Evolutionary conservation across 768 basidiomycete genomes (phyloP).

Genomic region (Psilocybe cubensis): DNA sequence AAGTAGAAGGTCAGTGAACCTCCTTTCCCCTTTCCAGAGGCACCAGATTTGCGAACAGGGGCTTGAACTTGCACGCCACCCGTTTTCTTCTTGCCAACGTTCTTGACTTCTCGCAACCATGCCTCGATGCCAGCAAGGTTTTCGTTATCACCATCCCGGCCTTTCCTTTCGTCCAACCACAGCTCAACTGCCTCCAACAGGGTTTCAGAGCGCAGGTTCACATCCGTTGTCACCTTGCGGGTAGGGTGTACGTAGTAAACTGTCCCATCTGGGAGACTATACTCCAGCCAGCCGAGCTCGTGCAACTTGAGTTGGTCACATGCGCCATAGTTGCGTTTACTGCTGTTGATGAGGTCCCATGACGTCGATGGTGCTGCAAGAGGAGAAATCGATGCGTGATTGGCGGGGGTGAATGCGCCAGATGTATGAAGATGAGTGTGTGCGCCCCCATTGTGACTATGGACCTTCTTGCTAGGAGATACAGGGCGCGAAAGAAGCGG

Average conservation of each 20-base stretch:
- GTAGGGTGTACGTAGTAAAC: constrained; percentile 73
- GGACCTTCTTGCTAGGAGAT: constrained; percentile 18
- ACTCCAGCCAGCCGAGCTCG: constrained; percentile 75
- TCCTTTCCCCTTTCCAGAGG: constrained; percentile 28
- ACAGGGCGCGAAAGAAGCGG: constrained; percentile 21
- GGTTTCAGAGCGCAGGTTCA: constrained; percentile 59
- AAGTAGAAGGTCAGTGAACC: constrained; percentile 30
- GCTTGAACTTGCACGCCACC: constrained; percentile 1
- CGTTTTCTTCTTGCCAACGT: neutral
- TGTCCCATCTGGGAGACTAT: constrained; percentile 72
- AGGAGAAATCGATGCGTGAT: constrained; percentile 19
- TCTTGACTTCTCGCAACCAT: constrained; percentile 55
- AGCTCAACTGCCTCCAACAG: constrained; percentile 51
- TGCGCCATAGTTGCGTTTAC: neutral
- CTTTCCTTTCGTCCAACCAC: constrained; percentile 45
- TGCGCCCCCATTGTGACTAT: constrained; percentile 1
- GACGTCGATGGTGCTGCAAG: constrained; percentile 15
- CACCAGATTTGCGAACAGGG: constrained; percentile 1
- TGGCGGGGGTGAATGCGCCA: constrained; percentile 4
- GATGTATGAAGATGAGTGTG: constrained; percentile 3
- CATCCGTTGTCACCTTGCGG: constrained; percentile 67
- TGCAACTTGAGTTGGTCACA: constrained; percentile 38
- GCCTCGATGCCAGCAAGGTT: constrained; percentile 50
- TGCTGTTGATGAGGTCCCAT: constrained; percentile 25
- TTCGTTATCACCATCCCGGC: constrained; percentile 7